Percentiles rank a stretch among this genome's conserved stretches.
phyloP scores from a whole-genome alignment of 139 green algal genomes.

The Tetradesmus obliquus region DNA sequence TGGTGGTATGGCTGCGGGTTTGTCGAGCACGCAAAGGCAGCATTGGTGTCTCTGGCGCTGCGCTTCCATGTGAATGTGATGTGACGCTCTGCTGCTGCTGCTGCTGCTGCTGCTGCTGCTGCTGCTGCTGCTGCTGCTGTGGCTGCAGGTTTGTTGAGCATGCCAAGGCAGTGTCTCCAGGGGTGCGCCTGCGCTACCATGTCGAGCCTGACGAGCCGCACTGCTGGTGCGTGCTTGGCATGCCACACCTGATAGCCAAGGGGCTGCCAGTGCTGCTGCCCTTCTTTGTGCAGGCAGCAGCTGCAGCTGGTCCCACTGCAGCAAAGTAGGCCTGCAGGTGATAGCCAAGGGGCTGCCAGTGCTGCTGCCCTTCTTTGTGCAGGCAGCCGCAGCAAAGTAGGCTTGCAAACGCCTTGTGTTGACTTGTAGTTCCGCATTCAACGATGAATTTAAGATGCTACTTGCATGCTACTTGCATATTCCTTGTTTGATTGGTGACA shows the following conservation, averaged over 20 bases:
- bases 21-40: not conserved
- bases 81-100: not conserved
- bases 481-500: too few relatives aligned
- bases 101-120: not conserved
- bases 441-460: too few relatives aligned
- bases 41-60: not conserved
- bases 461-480: too few relatives aligned
- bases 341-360: too few relatives aligned
- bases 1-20: not conserved
- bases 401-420: too few relatives aligned
- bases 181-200: not conserved
- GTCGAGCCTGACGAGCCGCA: not conserved
- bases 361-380: too few relatives aligned
- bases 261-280: not conserved
- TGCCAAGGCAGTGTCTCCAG: not conserved
- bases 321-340: too few relatives aligned
- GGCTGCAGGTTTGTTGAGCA: not conserved
- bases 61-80: not conserved
- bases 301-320: too few relatives aligned
- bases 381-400: too few relatives aligned
- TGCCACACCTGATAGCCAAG: not conserved
- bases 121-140: not conserved
- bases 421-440: too few relatives aligned
- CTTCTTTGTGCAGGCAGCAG: not conserved
- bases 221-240: not conserved